Conservation (phyloP, 352 stramenopile species). For the Phytophthora foliorum region DNA sequence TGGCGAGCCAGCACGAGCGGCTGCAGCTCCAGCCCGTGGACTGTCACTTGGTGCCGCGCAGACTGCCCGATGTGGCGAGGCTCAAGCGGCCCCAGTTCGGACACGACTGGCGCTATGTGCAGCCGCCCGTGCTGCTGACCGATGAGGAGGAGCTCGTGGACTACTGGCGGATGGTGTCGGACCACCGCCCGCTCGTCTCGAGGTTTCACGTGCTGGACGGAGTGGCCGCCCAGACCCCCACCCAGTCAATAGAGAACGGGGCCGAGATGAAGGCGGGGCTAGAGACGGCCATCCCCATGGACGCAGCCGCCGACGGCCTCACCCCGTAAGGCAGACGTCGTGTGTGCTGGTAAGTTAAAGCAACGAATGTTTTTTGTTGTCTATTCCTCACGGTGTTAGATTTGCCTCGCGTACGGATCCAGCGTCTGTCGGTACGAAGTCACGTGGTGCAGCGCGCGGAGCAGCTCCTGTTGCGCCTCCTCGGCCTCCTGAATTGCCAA, state of each 20-base stretch:
- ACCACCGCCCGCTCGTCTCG: conserved; percentile 75
- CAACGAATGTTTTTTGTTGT: conserved; percentile 9
- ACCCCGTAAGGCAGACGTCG: conserved; percentile 28
- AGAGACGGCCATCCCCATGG: conserved; percentile 22
- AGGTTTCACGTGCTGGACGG: conserved; percentile 62
- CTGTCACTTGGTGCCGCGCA: conserved; percentile 72
- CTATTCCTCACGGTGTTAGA: conserved; percentile 18
- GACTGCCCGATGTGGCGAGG: conserved; percentile 67
- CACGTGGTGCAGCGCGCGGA: conserved; percentile 49
- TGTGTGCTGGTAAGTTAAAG: conserved; percentile 43
- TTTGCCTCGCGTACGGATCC: conserved; percentile 29
- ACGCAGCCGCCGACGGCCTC: conserved; percentile 39
- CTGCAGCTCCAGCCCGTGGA: conserved; percentile 65
- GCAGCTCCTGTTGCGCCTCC: conserved; percentile 51
- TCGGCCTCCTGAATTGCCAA: conserved; percentile 55
- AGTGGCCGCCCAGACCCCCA: background rate
- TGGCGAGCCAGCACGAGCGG: conserved; percentile 2
- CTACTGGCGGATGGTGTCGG: conserved; percentile 88
- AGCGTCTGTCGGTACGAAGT: conserved; percentile 50
- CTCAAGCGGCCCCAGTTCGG: conserved; percentile 85
- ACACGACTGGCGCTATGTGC: conserved; percentile 68
- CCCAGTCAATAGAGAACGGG: conserved; percentile 29
- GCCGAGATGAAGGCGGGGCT: conserved; percentile 37
- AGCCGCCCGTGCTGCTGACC: conserved; percentile 48
- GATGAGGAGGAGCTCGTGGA: conserved; percentile 78